Conservation (phyloP, 768 basidiomycete genomes). For the Aureoboletus auriporus region DNA sequence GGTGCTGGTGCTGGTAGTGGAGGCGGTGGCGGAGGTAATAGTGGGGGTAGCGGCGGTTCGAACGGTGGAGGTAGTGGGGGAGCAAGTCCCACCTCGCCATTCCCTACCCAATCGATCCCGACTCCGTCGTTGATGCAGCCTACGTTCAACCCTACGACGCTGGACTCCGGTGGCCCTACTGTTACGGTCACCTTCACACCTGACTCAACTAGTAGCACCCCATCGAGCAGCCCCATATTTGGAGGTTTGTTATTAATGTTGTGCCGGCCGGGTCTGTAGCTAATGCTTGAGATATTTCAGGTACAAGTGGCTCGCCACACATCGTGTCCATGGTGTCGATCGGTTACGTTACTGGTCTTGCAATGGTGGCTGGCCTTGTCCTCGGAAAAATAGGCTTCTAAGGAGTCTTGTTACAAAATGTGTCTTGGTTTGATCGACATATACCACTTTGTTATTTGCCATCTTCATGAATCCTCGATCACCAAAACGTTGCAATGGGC, state of each 20-base stretch:
- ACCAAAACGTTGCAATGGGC: too few species aligned
- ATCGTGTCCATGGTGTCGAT: neutral
- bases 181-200: neutral
- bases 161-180: neutral
- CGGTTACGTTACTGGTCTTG: conserved; percentile 5
- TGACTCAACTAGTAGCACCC: neutral
- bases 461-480: too few species aligned
- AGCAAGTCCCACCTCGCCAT: neutral
- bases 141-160: neutral
- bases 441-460: neutral
- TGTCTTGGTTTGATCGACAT: neutral
- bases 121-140: neutral
- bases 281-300: neutral
- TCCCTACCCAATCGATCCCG: neutral
- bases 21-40: neutral
- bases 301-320: neutral
- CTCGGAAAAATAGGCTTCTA: neutral
- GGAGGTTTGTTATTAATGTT: neutral
- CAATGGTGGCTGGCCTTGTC: neutral
- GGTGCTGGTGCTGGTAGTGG: conserved; percentile 1
- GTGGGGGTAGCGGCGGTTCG: too few species aligned
- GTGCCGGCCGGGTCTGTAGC: neutral
- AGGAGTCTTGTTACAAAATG: neutral
- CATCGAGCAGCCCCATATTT: neutral
- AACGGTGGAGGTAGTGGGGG: neutral